Base-by-base conservation (phyloP, 345 rosid genomes). In the Pugionium dolabratum region DNA sequence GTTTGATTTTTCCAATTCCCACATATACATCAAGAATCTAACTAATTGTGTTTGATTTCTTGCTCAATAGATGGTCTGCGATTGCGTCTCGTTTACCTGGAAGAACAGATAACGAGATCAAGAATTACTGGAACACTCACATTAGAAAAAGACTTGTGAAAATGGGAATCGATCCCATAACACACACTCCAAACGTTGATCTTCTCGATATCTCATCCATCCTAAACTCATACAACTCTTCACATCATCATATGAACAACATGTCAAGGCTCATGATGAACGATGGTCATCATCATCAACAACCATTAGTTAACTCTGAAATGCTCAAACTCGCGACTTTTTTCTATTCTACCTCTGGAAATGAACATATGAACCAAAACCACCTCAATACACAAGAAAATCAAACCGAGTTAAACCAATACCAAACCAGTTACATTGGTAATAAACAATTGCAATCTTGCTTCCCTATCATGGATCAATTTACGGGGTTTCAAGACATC, bases 81-180 rank as follows among this genome's bases (percentile, higher is more conserved):
- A 91, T 91, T 73, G 98, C 98, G 63, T 74, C 86, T 68, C 84
- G 82, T 2, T 75, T 91, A 54, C 96, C 94, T 0, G 96, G 96
- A 73, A 74, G 18, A 18, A 18, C 18, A 18, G 18, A 18, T 18
- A 18, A 18, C 18, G 18, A 18, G 18, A 18, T 18, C 18, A 18
- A 18, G 18, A 18, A 18, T 18, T 18, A 18, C 18, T 18, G 18
- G 18, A 18, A 18, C 18, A 18, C 18, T 18, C 18, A 18, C 18
- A 18, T 18, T 18, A 18, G 18, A 18, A 18, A 18, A 18, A 18
- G 70, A 44, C 84, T 91, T 1, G 26, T 86, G 2, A 78, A 83
- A 61, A 84, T 86, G 94, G 96, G 98, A 40, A 88, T 91, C 9
- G 98, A 91, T 56, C 98, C 98, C 4, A 81, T 81, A 0, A 91